phyloP scores from a whole-genome alignment of 352 stramenopile genomes.

The Phytophthora litchii region DNA sequence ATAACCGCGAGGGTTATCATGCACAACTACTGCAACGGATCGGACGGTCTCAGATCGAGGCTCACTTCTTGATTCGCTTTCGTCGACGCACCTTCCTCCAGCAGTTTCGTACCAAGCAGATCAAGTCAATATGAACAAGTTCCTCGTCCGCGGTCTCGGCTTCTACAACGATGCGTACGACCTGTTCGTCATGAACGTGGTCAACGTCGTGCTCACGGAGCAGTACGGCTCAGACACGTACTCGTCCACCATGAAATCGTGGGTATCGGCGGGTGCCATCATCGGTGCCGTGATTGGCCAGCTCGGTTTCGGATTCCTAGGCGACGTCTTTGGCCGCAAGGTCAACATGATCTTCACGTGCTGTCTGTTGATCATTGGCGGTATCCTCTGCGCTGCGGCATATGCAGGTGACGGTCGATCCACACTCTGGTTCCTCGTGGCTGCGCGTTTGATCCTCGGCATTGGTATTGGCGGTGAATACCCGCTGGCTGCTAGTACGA shows the following conservation, averaged over 20 bases:
- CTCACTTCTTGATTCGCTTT: conserved; percentile 21
- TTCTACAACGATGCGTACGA: conserved; percentile 86
- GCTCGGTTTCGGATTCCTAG: conserved; percentile 26
- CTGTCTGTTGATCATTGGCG: conserved; percentile 17
- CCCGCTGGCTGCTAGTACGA: conserved; percentile 53
- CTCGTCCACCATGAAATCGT: conserved; percentile 64
- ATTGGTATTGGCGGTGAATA: conserved; percentile 34
- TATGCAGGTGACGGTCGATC: conserved; percentile 11
- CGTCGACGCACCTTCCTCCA: conserved; percentile 2
- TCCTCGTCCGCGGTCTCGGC: conserved; percentile 69
- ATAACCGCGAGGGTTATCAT: conserved; percentile 17
- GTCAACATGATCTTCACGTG: conserved; percentile 37
- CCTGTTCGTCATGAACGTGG: conserved; percentile 84
- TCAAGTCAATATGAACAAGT: conserved; percentile 55
- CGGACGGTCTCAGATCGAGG: conserved; percentile 17
- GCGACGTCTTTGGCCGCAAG: conserved; percentile 27
- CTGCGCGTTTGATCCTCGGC: conserved; percentile 20
- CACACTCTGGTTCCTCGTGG: conserved; percentile 30
- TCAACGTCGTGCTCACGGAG: conserved; percentile 84
- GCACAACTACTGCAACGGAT: conserved; percentile 19
- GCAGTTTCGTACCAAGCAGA: background rate
- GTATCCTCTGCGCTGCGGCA: conserved; percentile 23
- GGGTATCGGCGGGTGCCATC: conserved; percentile 51
- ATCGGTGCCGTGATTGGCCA: conserved; percentile 29
- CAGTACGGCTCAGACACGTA: conserved; percentile 69